phyloP scores from a whole-genome alignment of 768 basidiomycete species.

The Pholiota molesta region DNA sequence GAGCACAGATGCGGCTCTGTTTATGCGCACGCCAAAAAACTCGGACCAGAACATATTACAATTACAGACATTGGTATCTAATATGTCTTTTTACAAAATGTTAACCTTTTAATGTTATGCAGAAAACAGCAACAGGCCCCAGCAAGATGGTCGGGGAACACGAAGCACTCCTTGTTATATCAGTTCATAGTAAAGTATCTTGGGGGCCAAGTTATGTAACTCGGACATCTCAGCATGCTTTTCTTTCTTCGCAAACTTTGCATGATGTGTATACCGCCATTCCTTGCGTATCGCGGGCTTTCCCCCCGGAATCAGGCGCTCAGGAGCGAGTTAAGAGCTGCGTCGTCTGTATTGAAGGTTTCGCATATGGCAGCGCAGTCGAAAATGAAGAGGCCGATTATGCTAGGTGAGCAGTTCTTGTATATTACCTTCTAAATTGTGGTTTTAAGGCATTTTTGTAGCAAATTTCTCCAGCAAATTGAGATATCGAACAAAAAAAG shows the following conservation, averaged over 20 bases:
- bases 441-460: conserved; percentile 25
- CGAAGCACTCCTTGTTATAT: conserved; percentile 59
- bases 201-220: conserved; percentile 64
- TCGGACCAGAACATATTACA: conserved; percentile 66
- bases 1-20: conserved; percentile 54
- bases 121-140: conserved; percentile 32
- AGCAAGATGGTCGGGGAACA: conserved; percentile 17
- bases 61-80: conserved; percentile 43
- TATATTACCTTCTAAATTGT: neutral
- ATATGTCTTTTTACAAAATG: neutral
- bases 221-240: conserved; percentile 68
- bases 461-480: conserved; percentile 49
- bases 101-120: neutral
- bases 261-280: conserved; percentile 61
- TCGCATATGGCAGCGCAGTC: conserved; percentile 58
- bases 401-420: conserved; percentile 41
- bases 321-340: conserved; percentile 30
- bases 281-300: conserved; percentile 63
- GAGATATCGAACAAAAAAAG: conserved; percentile 31
- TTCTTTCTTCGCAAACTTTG: conserved; percentile 75
- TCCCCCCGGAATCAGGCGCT: conserved; percentile 40
- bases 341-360: conserved; percentile 64
- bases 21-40: conserved; percentile 65
- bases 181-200: conserved; percentile 59
- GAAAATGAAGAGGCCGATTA: conserved; percentile 47